Base-by-base conservation (phyloP, 768 basidiomycete species). In the Boletus rex-veris region DNA sequence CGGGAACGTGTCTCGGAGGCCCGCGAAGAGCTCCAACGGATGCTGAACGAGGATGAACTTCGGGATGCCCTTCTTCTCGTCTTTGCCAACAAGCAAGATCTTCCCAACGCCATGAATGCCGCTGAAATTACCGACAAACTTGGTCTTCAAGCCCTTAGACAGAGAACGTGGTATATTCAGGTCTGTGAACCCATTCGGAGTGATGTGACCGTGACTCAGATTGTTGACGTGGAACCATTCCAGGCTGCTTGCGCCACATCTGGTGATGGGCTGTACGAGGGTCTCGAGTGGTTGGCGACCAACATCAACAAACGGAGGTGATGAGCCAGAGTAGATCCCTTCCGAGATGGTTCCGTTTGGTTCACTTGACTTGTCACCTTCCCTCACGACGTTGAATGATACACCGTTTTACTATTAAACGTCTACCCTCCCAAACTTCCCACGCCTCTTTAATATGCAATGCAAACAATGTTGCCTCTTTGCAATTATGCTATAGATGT, bases 41-140 rank as follows among this genome's bases (percentile, higher is more conserved):
- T 99, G 97, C 75, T 99, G 73, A 98, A 97, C 75, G 97, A 99
- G 74, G 97, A 98, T 70, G 97, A 99, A 77, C 89, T 99, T 64
- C 92, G 95, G 60, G 94, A 98, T 74, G 96, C 96, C 48, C 89
- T 98, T 66, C 88, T 99, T 63, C 85, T 99, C 61, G 97, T 99
- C 68, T 98, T 98, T 66, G 96, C 97, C 73, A 99, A 99, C 86
- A 99, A 99, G 80, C 97, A 99, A 77, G 97, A 99, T 85, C 77
- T 99, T 69, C 97, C 97, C 61, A 98, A 99, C 71, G 97, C 96
- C 61, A 98, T 98, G 95, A 96, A 94, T 70, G 96, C 96, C 39
- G 90, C 95, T 59, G 97, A 99, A 75, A 97, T 99, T 68, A 98
- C 97, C 55, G 97, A 99, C 77, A 98, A 98, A 75, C 92, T 99